These are phyloP conservation scores for Breynia disticha DNA, from an alignment of 441 rosid species.

Conservation along the genomic window DNA sequence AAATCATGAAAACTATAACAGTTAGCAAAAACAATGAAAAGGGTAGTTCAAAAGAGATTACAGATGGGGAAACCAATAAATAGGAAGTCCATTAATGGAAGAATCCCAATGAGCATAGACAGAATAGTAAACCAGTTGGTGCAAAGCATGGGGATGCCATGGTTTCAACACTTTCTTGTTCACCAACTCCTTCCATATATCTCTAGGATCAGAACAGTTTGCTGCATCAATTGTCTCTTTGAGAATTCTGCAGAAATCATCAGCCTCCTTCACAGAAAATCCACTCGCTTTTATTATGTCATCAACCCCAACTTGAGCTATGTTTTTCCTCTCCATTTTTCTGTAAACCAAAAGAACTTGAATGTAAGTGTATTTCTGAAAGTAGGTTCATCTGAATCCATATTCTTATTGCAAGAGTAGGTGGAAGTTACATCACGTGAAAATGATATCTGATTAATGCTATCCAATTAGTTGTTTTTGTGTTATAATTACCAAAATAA, in stretches of 20 bases:
- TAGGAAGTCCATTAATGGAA: conserved; percentile 58
- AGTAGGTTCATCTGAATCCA: too few relatives aligned
- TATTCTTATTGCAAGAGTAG: too few relatives aligned
- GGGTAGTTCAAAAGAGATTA: conserved; percentile 19
- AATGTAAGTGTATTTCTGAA: too few relatives aligned
- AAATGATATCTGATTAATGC: too few relatives aligned
- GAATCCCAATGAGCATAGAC: conserved; percentile 60
- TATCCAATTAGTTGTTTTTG: too few relatives aligned
- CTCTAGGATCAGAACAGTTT: conserved; percentile 35
- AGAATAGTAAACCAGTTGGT: conserved; percentile 64
- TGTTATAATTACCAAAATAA: too few relatives aligned
- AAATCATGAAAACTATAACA: too few relatives aligned
- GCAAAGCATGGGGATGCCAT: conserved; percentile 58
- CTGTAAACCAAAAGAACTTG: too few relatives aligned
- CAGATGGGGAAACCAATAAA: conserved; percentile 79
- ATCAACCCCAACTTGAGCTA: conserved; percentile 32
- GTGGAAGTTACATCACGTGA: too few relatives aligned
- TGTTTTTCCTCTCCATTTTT: conserved; percentile 19
- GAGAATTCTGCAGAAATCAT: conserved; percentile 25
- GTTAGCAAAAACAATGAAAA: neutral
- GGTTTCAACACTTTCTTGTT: conserved; percentile 43
- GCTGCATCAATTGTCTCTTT: conserved; percentile 20
- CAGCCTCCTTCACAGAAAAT: conserved; percentile 39
- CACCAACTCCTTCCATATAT: conserved; percentile 51
- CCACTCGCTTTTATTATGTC: conserved; percentile 62